A percentile compares a stretch with the other conserved stretches of the same genome.
phyloP scores from a whole-genome alignment of 805 yeast genomes.

The Lipomyces starkeyi region DNA sequence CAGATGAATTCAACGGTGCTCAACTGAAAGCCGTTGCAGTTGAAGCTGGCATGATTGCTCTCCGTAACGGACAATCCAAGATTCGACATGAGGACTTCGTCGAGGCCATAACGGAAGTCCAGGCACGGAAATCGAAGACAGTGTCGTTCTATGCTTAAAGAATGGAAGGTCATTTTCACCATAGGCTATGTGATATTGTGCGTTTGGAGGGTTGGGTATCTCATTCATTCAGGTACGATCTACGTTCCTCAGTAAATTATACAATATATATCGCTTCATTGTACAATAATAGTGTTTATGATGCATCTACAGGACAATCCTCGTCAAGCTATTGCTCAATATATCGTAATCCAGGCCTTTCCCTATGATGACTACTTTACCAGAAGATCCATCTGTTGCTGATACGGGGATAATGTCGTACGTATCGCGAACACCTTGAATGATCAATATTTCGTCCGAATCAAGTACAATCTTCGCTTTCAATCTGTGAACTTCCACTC shows the following conservation, averaged over 20 bases:
- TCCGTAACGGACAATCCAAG: conserved; percentile 88
- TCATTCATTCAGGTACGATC: neutral
- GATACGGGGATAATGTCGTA: conserved; percentile 69
- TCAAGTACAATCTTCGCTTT: conserved; percentile 72
- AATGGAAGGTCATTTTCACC: neutral
- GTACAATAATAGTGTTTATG: neutral
- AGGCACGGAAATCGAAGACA: conserved; percentile 93
- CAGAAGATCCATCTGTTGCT: conserved; percentile 45
- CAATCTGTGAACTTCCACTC: conserved; percentile 64
- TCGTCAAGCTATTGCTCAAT: neutral
- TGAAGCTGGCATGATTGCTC: conserved; percentile 99
- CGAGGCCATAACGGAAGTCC: conserved; percentile 97
- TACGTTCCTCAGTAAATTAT: too few relatives aligned
- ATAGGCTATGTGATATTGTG: neutral
- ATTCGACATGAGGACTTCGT: conserved; percentile 98
- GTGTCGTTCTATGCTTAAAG: conserved; percentile 92
- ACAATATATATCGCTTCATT: neutral
- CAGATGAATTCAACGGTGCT: conserved; percentile 99
- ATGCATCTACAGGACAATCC: neutral
- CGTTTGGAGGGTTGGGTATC: neutral
- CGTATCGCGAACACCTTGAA: conserved; percentile 93
- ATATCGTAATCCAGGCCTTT: conserved; percentile 55
- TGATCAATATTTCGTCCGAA: conserved; percentile 56
- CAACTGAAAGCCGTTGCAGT: conserved; percentile 98
- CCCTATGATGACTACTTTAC: conserved; percentile 79